Evolutionary conservation across 2,329 filamentous ascomycete species (phyloP).

Genomic region (Apiospora pterosperma): DNA sequence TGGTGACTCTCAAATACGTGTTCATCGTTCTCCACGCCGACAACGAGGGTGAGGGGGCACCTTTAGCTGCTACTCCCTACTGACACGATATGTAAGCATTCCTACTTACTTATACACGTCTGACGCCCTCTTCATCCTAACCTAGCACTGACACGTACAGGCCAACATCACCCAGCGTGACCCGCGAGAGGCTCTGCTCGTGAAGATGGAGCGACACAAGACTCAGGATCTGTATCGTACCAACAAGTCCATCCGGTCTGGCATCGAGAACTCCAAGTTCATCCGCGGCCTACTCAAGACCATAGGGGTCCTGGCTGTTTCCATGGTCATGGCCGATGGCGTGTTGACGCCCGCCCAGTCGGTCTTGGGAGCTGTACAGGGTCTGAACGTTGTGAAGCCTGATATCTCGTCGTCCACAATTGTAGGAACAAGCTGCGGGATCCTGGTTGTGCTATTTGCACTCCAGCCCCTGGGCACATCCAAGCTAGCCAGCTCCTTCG

Average conservation of each 20-base stretch:
- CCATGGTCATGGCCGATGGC: constrained; percentile 65
- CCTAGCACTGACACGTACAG: constrained; percentile 22
- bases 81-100: constrained; percentile 53
- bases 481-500: constrained; percentile 58
- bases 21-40: constrained; percentile 64
- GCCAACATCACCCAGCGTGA: constrained; percentile 58
- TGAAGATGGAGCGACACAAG: constrained; percentile 56
- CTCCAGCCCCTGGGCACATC: constrained; percentile 64
- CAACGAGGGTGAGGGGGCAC: constrained; percentile 71
- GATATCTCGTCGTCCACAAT: constrained; percentile 55
- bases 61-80: constrained; percentile 63
- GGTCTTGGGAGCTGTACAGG: constrained; percentile 66
- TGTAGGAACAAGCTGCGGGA: constrained; percentile 61
- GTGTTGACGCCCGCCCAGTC: constrained; percentile 68
- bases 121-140: neutral
- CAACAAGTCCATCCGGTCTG: constrained; percentile 49
- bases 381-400: constrained; percentile 54
- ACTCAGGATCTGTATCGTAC: constrained; percentile 53
- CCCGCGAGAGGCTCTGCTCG: constrained; percentile 49
- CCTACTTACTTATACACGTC: too few species aligned
- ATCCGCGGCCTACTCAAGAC: constrained; percentile 54
- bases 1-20: constrained; percentile 68
- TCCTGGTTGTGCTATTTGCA: constrained; percentile 60
- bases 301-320: constrained; percentile 63
- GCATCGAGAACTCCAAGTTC: constrained; percentile 53